These are phyloP conservation scores for Rhododendron molle DNA, from an alignment of 148 eudicot genomes.

Conservation along the genomic window DNA sequence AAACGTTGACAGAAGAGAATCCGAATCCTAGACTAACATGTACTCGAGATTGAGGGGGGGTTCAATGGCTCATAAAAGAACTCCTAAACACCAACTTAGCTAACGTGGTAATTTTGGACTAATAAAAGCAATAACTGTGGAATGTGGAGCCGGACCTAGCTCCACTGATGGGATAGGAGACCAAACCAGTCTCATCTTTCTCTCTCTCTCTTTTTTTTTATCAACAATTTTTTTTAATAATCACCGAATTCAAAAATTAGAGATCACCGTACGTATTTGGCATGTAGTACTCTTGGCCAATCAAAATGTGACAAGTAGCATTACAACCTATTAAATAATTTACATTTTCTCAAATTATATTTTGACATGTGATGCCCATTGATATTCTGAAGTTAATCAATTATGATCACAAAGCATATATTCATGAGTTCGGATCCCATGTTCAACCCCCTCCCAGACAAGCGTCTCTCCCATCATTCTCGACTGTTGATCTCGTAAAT, in stretches of 20 bases:
- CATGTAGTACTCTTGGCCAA: not conserved
- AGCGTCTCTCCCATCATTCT: no score
- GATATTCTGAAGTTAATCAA: no score
- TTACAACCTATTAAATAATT: not conserved
- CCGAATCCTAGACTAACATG: not conserved
- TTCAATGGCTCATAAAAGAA: not conserved
- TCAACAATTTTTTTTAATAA: no score
- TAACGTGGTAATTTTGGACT: not conserved
- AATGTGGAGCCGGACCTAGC: not conserved
- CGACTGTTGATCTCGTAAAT: no score
- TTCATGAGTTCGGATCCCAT: no score
- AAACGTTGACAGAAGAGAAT: no score
- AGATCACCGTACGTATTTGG: not conserved
- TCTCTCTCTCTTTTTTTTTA: not conserved
- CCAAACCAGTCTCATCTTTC: not conserved
- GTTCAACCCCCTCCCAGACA: no score
- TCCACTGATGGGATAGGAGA: not conserved
- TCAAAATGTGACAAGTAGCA: not conserved
- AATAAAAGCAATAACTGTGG: not conserved
- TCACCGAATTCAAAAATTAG: not conserved
- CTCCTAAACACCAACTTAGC: not conserved
- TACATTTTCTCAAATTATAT: not conserved
- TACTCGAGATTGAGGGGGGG: not conserved
- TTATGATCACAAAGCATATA: constrained; percentile 1
- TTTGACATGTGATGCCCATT: constrained; percentile 25